phyloP scores from a whole-genome alignment of 2,329 filamentous ascomycete species.

The Cytospora leucostoma region DNA sequence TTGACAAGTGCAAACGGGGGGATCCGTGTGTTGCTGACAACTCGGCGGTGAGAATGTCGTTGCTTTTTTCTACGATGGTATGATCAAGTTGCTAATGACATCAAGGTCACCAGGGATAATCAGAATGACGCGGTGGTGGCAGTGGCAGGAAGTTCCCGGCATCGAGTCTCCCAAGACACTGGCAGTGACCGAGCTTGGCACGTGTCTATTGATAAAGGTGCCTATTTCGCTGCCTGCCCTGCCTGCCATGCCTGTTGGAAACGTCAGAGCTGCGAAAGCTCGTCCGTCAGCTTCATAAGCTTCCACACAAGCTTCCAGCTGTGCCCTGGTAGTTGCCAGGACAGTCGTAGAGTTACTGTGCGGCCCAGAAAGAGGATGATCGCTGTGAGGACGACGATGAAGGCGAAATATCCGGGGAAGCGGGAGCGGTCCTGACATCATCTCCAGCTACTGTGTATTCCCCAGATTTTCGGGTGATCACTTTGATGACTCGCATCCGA shows the following conservation, averaged over 20 bases:
- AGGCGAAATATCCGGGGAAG: conserved; percentile 6
- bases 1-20: neutral
- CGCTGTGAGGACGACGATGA: neutral
- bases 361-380: conserved; percentile 6
- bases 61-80: neutral
- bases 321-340: neutral
- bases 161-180: neutral
- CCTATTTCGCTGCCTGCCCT: neutral
- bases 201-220: neutral
- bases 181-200: neutral
- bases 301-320: neutral
- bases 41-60: neutral
- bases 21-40: neutral
- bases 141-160: neutral
- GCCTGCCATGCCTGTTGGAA: neutral
- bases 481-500: conserved; percentile 10
- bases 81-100: neutral
- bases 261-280: neutral
- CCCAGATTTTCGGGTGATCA: conserved; percentile 20
- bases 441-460: conserved; percentile 9
- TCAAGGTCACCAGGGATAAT: neutral
- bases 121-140: neutral
- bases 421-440: conserved; percentile 16
- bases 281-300: neutral
- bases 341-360: neutral